Conservation (phyloP, 2,329 filamentous ascomycete species). For the Cladorrhinum sp. region DNA sequence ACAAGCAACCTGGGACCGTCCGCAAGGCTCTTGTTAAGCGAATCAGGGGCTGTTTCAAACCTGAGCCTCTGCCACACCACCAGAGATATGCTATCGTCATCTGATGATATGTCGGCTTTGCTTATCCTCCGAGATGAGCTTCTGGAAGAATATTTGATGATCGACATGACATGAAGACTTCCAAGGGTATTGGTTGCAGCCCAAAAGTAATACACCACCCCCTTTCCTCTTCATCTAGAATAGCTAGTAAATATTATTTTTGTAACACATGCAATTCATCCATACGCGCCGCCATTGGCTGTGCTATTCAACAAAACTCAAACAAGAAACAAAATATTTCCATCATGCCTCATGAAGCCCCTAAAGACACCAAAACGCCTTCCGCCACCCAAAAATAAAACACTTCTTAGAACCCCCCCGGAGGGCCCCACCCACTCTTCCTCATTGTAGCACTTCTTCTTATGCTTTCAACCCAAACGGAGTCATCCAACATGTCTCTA, state of each 20-base stretch:
- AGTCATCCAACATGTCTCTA: conserved; percentile 81
- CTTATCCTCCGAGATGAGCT: not conserved
- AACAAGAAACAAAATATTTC: not conserved
- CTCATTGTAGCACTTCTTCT: conserved; percentile 75
- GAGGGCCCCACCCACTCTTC: conserved; percentile 25
- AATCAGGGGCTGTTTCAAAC: conserved; percentile 17
- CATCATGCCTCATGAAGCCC: not conserved
- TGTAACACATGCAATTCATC: not conserved
- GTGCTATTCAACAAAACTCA: not conserved
- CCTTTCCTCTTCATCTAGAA: not conserved
- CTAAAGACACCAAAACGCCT: not conserved
- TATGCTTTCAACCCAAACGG: conserved; percentile 91
- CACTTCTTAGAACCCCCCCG: not conserved
- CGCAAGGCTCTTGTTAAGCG: not conserved
- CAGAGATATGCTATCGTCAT: not conserved
- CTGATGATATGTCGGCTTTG: not conserved
- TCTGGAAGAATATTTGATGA: not conserved
- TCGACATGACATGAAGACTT: no score
- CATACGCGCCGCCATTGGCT: not conserved
- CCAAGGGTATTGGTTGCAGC: not conserved
- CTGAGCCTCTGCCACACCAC: conserved; percentile 11
- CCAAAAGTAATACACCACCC: not conserved
- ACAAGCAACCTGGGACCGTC: conserved; percentile 10
- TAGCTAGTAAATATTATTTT: not conserved
- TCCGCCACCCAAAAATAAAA: not conserved